These are phyloP conservation scores for Claviceps monticola DNA, from an alignment of 2,329 filamentous ascomycete species.

Conservation along the genomic window DNA sequence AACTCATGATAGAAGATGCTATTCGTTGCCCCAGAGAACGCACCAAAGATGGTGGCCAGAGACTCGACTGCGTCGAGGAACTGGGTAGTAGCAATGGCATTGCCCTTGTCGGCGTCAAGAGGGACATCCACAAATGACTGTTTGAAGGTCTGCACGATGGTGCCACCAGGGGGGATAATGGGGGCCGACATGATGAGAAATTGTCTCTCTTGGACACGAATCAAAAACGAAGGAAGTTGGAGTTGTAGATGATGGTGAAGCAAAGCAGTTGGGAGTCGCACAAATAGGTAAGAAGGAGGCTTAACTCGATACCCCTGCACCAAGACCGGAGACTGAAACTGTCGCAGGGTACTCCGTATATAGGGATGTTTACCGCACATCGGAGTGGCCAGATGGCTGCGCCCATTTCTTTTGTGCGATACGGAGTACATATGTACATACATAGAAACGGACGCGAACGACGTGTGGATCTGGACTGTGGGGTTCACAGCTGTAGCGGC, in stretches of 20 bases:
- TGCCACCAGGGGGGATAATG: slow-evolving; percentile 48
- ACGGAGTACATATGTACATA: no score
- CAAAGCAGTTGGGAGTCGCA: not conserved
- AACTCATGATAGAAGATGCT: not conserved
- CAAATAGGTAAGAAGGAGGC: not conserved
- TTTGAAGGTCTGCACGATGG: slow-evolving; percentile 77
- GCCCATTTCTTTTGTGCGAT: no score
- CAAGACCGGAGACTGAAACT: not conserved
- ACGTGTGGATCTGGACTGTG: not conserved
- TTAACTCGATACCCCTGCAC: not conserved
- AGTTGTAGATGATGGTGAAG: not conserved
- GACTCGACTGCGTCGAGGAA: slow-evolving; percentile 89
- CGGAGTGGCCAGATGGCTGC: no score
- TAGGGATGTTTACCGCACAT: no score
- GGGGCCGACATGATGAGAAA: slow-evolving; percentile 36
- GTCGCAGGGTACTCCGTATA: no score
- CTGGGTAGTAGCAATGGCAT: slow-evolving; percentile 67
- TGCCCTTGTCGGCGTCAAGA: slow-evolving; percentile 56
- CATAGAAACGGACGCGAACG: not conserved
- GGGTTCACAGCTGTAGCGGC: not conserved
- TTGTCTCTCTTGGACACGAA: not conserved
- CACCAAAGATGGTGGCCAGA: slow-evolving; percentile 76
- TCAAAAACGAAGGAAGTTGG: no score
- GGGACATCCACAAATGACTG: slow-evolving; percentile 74
- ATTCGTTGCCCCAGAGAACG: not conserved